Evolutionary conservation across 495 filamentous ascomycete genomes (phyloP), one percentile per base, ranked within the genome.

Genomic region (Aspergillus taichungensis): DNA sequence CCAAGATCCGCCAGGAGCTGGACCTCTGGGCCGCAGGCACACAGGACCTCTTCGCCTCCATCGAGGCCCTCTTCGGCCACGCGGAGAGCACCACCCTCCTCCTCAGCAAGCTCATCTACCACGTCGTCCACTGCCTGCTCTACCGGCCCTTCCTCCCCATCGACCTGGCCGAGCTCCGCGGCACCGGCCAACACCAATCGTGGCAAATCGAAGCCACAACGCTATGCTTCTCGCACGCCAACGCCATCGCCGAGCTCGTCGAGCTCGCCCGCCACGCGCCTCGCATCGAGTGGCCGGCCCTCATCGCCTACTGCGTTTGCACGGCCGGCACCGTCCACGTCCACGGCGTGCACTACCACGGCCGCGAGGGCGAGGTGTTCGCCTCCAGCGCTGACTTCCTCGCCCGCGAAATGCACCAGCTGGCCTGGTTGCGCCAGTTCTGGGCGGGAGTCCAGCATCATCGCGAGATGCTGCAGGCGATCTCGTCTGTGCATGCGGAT

Each of bases 131-230:
- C 57, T 90, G 85, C 52, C 69, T 94, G 13, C 79, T 94, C 12
- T 94, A 90, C 57, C 78, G 87, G 9, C 86, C 86, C 0, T 94
- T 91, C 56, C 70, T 94, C 10, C 87, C 87, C 2, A 84, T 94
- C 34, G 85, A 90, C 63, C 71, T 91, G 7, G 75, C 82, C 13
- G 86, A 91, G 51, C 71, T 91, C 6, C 75, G 84, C 31, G 84
- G 84, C 13, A 81, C 78, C 0, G 84, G 85, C 0, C 87, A 91
- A 54, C 85, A 94, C 50, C 86, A 90, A 57, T 88, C 84, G 30
- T 94, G 87, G 87, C 87, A 91, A 60, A 90, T 90, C 41, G 85
- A 88, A 53, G 84, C 86, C 0, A 90, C 86, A 1, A 88, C 89
- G 47, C 74, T 89, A 41, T 91, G 87, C 60, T 90, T 94, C 60